phyloP scores from a whole-genome alignment of 805 yeast genomes.

The Ogataea paradorogensis region DNA sequence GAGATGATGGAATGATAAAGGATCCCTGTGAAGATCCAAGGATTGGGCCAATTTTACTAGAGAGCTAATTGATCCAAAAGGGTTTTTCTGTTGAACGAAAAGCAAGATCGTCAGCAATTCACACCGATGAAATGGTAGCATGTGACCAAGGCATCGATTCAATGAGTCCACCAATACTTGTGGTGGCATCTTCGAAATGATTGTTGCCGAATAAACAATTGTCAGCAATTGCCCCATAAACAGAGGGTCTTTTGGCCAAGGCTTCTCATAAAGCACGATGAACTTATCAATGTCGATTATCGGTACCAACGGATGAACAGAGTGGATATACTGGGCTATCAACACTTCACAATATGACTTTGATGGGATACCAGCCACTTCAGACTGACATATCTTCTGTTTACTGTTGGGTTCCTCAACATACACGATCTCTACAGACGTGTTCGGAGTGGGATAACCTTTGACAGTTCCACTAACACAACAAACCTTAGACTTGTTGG shows the following conservation, averaged over 20 bases:
- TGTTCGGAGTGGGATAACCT: conserved; percentile 6
- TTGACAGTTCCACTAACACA: neutral
- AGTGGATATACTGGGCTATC: neutral
- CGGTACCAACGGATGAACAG: conserved; percentile 4
- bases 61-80: conserved; percentile 50
- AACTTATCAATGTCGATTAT: neutral
- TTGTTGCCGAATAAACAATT: neutral
- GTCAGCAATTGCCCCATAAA: conserved; percentile 2
- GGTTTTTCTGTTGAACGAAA: conserved; percentile 24
- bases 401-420: neutral
- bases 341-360: neutral
- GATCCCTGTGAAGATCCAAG: conserved; percentile 57
- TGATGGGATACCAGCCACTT: neutral
- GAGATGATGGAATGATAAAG: conserved; percentile 47
- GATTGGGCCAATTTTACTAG: conserved; percentile 55
- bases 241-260: neutral
- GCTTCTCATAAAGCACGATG: neutral
- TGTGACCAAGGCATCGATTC: neutral
- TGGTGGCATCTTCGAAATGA: conserved; percentile 1
- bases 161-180: neutral
- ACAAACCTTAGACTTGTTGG: neutral
- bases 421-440: conserved; percentile 1
- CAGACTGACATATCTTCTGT: neutral
- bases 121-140: neutral
- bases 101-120: neutral